Evolutionary conservation across 176 grass and related monocot genomes (phyloP).

Genomic region (Raddia distichophylla): DNA sequence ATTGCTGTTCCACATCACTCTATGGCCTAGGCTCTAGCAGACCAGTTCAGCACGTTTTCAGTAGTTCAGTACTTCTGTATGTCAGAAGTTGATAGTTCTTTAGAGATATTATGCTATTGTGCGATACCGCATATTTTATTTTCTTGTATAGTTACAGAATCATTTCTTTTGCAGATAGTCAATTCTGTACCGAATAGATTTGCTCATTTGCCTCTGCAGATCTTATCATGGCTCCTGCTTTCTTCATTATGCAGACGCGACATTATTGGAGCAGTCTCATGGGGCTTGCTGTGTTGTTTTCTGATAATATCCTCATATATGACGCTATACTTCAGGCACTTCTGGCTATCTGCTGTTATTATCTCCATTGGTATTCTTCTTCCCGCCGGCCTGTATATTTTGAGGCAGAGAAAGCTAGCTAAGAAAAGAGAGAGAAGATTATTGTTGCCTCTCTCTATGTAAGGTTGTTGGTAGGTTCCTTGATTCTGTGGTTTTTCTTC

Average conservation of each 20-base stretch:
- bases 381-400: constrained; percentile 79
- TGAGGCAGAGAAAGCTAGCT: constrained; percentile 83
- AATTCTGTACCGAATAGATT: background rate
- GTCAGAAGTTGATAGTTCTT: background rate
- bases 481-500: constrained; percentile 45
- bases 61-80: background rate
- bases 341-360: constrained; percentile 80
- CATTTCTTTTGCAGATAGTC: background rate
- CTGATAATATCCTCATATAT: constrained; percentile 92
- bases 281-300: constrained; percentile 85
- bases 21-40: background rate
- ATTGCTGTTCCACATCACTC: background rate
- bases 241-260: constrained; percentile 64
- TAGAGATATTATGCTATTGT: background rate
- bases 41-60: background rate
- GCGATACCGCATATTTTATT: background rate
- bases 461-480: constrained; percentile 53
- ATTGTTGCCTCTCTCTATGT: constrained; percentile 94
- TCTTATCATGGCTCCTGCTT: constrained; percentile 39
- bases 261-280: constrained; percentile 83
- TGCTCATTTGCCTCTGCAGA: constrained; percentile 25
- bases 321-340: constrained; percentile 86
- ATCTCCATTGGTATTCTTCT: constrained; percentile 85
- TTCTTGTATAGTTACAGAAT: constrained; percentile 10
- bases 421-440: constrained; percentile 94